These are phyloP conservation scores for Cylindrotheca fusiformis DNA, from an alignment of 108 stramenopile species.

Conservation along the genomic window DNA sequence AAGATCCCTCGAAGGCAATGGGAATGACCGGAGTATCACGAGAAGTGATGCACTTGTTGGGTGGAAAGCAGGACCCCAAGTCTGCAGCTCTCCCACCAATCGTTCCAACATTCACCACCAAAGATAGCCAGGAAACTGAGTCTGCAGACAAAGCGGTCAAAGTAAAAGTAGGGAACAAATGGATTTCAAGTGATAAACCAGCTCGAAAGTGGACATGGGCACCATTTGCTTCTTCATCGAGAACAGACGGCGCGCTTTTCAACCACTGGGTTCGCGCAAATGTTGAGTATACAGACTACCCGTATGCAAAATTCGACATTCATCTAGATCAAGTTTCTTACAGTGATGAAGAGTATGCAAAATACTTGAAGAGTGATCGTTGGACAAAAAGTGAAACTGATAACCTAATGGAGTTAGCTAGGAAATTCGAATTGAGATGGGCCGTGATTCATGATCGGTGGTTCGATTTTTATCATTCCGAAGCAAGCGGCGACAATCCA, in stretches of 20 bases:
- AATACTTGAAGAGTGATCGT: constrained; percentile 40
- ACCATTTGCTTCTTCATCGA: constrained; percentile 71
- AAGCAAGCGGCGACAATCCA: constrained; percentile 1
- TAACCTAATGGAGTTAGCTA: constrained; percentile 73
- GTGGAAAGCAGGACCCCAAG: constrained; percentile 20
- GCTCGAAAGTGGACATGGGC: constrained; percentile 81
- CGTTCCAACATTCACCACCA: constrained; percentile 44
- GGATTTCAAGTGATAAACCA: constrained; percentile 47
- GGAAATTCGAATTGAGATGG: constrained; percentile 90
- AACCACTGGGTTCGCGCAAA: constrained; percentile 75
- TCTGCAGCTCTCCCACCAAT: constrained; percentile 58
- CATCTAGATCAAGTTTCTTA: constrained; percentile 77
- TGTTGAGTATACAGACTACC: constrained; percentile 92
- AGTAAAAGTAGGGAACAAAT: constrained; percentile 64
- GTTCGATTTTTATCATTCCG: constrained; percentile 26
- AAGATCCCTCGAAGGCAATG: constrained; percentile 29
- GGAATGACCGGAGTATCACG: constrained; percentile 39
- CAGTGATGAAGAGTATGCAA: constrained; percentile 74
- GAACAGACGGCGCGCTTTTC: constrained; percentile 64
- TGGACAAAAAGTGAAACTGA: constrained; percentile 94
- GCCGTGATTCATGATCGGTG: constrained; percentile 87
- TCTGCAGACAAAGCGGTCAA: constrained; percentile 11
- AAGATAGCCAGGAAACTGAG: not conserved
- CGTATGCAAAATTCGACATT: constrained; percentile 91
- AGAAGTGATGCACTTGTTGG: constrained; percentile 33